Evolutionary conservation across 2,329 filamentous ascomycete species (phyloP), one percentile per base, ranked within the genome.

Genomic region (Pezizomycotina sp.): DNA sequence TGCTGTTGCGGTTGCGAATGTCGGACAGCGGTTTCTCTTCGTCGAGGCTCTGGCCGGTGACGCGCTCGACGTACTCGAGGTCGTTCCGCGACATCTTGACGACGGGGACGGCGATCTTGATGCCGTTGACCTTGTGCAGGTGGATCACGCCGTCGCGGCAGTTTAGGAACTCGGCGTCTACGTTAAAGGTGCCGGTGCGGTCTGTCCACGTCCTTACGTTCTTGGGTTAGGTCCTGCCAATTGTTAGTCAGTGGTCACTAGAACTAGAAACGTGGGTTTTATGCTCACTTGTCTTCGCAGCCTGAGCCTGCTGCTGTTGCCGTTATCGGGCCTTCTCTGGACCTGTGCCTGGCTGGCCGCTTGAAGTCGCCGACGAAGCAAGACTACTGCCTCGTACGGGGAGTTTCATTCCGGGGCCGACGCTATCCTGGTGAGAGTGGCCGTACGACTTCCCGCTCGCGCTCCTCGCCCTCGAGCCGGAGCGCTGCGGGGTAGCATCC

Each of bases 111-210:
- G 89, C 89, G 58, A 98, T 98, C 59, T 95, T 95, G 51, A 98
- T 83, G 23, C 89, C 89, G 55, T 98, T 98, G 60, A 82, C 69
- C 62, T 98, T 98, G 63, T 98, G 89, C 14, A 98, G 65, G 58
- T 98, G 91, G 48, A 98, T 91, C 59, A 95, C 95, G 46, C 84
- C 82, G 55, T 95, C 89, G 56, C 82, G 82, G 34, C 95, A 68
- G 18, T 83, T 86, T 33, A 98, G 71, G 53, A 95, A 98, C 55
- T 98, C 82, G 10, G 89, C 89, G 48, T 95, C 89, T 36, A 98
- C 89, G 50, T 82, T 95, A 61, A 98, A 98, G 1, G 84, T 86
- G 51, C 86, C 89, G 22, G 82, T 82, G 49, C 89, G 73, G 58
- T 98, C 89, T 20, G 83, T 92, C 89, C 89, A 98, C 2, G 76